Evolutionary conservation across 192 early-diverging fungal species (phyloP), one percentile per base, ranked within the genome.

Genomic region (Polychytrium aggregatum): DNA sequence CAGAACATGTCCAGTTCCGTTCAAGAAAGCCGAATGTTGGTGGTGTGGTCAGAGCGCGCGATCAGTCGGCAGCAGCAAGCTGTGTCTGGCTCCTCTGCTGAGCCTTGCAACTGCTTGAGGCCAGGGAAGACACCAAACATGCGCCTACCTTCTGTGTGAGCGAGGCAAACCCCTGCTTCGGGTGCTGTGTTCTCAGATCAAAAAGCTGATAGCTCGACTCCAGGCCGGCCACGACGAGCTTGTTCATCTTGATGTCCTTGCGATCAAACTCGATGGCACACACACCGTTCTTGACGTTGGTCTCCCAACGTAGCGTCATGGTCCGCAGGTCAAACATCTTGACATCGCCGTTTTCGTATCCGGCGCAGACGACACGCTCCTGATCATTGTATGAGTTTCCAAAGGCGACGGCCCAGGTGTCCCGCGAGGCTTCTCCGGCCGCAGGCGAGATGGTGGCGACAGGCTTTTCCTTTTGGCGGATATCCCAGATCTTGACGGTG

Each of bases 311-410:
- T 22, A 78, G 50, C 39, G 48, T 56, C 60, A 78, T 76, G 37
- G 60, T 52, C 10, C 66, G 44, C 21, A 85, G 52, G 64, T 85
- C 79, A 59, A 86, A 84, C 50, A 85, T 42, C 48, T 81, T 78
- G 1, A 86, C 59, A 52, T 82, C 76, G 10, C 83, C 83, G 52
- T 85, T 84, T 42, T 85, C 83, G 57, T 85, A 86, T 13, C 83
- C 83, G 7, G 76, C 72, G 18, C 70, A 68, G 24, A 86, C 49
- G 21, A 70, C 52, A 20, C 79, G 62, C 22, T 81, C 79, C 28
- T 65, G 48, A 41, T 78, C 70, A 39, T 70, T 62, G 50, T 53
- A 67, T 13, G 63, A 67, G 49, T 74, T 85, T 21, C 72, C 72
- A 62, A 84, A 86, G 9, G 79, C 64, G 7, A 86, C 81, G 8